Base-by-base conservation (phyloP, 768 basidiomycete species). In the Tricholomella constricta region DNA sequence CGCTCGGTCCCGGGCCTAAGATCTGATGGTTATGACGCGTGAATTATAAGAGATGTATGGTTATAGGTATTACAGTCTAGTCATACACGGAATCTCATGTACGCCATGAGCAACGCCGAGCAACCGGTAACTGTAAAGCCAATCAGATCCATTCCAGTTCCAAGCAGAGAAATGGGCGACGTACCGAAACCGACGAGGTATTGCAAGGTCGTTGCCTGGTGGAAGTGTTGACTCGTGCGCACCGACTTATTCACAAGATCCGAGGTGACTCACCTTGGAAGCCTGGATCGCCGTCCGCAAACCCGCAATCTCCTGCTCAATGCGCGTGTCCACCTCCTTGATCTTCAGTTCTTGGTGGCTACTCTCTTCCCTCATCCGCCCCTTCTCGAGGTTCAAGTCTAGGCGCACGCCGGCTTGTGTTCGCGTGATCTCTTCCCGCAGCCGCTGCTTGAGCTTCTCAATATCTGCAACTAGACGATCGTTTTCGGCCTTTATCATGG, bases 361-460 rank as follows among this genome's bases (percentile, higher is more conserved):
- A 59, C 85, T 86, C 76, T 98, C 95, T 65, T 98, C 95, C 47
- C 96, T 77, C 77, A 98, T 91, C 41, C 96, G 80, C 1, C 94
- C 94, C 70, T 98, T 98, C 76, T 99, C 96, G 22, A 98, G 73
- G 71, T 99, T 99, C 52, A 99, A 72, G 69, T 99, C 97, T 14
- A 99, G 72, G 47, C 96, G 77, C 3, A 99, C 97, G 15, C 94
- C 94, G 10, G 89, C 89, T 68, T 97, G 94, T 8, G 94, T 97
- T 20, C 89, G 81, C 3, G 86, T 89, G 47, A 97, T 90, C 65
- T 98, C 94, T 66, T 95, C 93, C 25, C 94, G 80, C 9, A 99
- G 74, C 6, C 92, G 83, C 68, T 94, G 93, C 74, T 98, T 97
- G 37, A 99, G 79, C 72, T 93, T 93, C 76, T 97, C 93, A 52